Conservation (phyloP, 129 eudicot genomes). For the Flaveria brownii region DNA sequence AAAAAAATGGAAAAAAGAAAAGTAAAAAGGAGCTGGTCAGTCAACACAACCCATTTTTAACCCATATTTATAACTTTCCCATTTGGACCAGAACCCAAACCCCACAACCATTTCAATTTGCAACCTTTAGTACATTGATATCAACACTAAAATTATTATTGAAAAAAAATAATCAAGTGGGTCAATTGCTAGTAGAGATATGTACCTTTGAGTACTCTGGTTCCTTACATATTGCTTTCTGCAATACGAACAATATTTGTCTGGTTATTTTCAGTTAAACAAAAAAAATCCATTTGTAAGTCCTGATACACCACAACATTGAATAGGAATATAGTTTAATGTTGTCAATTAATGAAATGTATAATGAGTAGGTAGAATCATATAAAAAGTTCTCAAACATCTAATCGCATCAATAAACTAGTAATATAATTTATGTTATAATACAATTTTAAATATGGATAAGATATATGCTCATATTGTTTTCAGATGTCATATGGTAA, state of each 20-base stretch:
- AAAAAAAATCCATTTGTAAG: background rate
- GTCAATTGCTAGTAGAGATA: background rate
- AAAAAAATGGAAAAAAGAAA: background rate
- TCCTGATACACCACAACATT: background rate
- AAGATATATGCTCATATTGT: background rate
- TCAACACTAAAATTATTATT: background rate
- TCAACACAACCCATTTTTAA: background rate
- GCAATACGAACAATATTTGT: constrained; percentile 33
- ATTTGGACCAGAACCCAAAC: background rate
- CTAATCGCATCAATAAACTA: background rate
- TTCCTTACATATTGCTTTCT: constrained; percentile 77
- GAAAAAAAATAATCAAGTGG: constrained; percentile 5
- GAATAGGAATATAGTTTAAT: background rate
- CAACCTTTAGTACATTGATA: background rate
- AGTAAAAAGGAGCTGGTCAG: background rate
- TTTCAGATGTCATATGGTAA: background rate
- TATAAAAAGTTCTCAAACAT: background rate
- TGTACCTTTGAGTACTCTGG: constrained; percentile 56
- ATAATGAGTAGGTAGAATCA: background rate
- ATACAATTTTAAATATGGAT: background rate
- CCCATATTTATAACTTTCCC: no score
- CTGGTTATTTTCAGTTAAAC: background rate
- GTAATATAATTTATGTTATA: background rate
- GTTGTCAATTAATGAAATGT: background rate
- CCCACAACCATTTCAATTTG: background rate